Percentiles rank a stretch among this genome's conserved stretches.
Evolutionary conservation across 257 asterid genomes (phyloP).

Genomic region (Nicotiana noctiflora): DNA sequence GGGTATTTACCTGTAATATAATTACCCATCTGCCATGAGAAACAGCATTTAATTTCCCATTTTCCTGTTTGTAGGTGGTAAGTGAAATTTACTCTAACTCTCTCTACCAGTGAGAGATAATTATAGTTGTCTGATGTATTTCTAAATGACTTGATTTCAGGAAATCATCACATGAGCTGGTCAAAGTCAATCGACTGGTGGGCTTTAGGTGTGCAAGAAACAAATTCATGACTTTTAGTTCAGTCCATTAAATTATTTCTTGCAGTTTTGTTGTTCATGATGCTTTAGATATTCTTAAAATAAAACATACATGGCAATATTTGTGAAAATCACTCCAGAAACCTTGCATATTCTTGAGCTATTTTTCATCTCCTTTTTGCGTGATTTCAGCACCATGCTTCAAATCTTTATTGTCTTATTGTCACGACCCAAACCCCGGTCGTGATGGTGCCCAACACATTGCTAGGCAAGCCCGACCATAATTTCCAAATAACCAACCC

Average conservation of each 20-base stretch:
- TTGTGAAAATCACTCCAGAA: not conserved
- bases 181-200: slow-evolving; percentile 97
- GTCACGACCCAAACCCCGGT: too few species aligned
- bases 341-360: not conserved
- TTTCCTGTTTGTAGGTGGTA: not conserved
- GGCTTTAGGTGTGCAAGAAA: slow-evolving; percentile 63
- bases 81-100: not conserved
- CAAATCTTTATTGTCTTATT: not conserved
- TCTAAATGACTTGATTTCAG: slow-evolving; percentile 41
- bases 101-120: not conserved
- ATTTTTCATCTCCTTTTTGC: not conserved
- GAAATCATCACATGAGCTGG: slow-evolving; percentile 92
- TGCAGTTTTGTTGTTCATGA: not conserved
- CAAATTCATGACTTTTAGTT: not conserved
- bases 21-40: too few species aligned
- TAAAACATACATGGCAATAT: not conserved
- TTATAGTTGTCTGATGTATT: not conserved
- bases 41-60: too few species aligned
- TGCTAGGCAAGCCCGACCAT: too few species aligned
- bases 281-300: not conserved
- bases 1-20: slow-evolving; percentile 21
- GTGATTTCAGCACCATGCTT: not conserved
- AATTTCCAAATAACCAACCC: too few species aligned
- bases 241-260: not conserved
- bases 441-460: too few species aligned